phyloP scores from a whole-genome alignment of 306 rosid genomes.

The Prunus padus region DNA sequence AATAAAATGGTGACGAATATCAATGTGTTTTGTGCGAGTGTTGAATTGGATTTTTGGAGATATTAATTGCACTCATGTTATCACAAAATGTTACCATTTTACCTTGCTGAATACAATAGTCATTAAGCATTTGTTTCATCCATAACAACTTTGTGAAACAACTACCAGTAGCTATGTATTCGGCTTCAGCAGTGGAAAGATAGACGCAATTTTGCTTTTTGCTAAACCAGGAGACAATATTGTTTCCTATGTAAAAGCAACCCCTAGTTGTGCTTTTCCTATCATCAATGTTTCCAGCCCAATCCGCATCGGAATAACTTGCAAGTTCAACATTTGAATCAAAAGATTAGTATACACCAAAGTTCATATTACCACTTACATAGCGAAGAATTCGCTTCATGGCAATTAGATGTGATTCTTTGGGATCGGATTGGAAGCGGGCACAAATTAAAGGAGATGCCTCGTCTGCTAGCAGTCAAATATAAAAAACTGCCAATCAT shows the following conservation, averaged over 20 bases:
- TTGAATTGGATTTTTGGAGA: neutral
- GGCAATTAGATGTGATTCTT: neutral
- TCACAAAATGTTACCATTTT: neutral
- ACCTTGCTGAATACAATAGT: neutral
- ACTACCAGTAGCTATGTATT: neutral
- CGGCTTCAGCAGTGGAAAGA: neutral
- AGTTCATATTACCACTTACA: fast-evolving
- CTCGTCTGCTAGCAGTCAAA: neutral
- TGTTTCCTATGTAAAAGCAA: no score
- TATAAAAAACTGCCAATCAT: neutral
- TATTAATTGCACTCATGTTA: neutral
- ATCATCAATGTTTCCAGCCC: neutral
- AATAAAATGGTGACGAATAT: no score
- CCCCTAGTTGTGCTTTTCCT: neutral
- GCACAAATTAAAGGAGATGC: neutral
- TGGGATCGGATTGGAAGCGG: neutral
- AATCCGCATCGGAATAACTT: neutral
- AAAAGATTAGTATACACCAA: neutral
- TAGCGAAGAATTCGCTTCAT: neutral
- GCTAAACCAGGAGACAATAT: no score
- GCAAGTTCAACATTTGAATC: neutral
- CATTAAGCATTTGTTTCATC: neutral
- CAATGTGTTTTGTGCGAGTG: no score
- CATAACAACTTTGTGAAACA: neutral
- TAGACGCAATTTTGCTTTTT: no score